A percentile compares a stretch with the other conserved stretches of the same genome.
Conservation (phyloP, 2,329 filamentous ascomycete species). For the Alternaria panax region DNA sequence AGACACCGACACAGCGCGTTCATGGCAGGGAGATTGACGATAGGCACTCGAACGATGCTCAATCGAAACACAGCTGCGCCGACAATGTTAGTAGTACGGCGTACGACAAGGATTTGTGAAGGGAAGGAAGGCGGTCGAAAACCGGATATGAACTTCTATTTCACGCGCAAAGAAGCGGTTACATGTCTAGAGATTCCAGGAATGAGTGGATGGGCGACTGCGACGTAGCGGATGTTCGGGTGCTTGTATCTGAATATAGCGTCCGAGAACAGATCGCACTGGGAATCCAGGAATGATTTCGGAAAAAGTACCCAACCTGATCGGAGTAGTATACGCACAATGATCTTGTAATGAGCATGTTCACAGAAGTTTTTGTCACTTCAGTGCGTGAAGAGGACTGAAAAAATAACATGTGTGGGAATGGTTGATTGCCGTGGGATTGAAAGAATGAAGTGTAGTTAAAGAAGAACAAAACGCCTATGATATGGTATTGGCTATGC, state of each 20-base stretch:
- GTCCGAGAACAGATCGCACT: too few species aligned
- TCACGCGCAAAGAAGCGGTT: too few species aligned
- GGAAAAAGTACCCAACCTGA: background rate
- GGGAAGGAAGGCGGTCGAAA: too few species aligned
- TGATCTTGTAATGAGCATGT: background rate
- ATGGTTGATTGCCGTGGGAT: background rate
- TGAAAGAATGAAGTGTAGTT: background rate
- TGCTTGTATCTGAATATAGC: too few species aligned
- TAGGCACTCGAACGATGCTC: too few species aligned
- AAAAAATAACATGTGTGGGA: background rate
- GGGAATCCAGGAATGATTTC: background rate
- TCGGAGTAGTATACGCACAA: background rate
- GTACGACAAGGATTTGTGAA: too few species aligned
- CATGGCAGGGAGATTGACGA: background rate
- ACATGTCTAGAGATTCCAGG: too few species aligned
- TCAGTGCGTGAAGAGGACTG: background rate
- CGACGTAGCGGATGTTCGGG: too few species aligned
- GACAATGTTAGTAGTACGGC: background rate
- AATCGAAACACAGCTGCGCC: background rate
- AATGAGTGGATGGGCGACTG: too few species aligned
- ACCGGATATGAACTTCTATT: too few species aligned
- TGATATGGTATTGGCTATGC: background rate
- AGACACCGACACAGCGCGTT: background rate
- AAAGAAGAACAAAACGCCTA: background rate
- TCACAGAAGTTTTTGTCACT: background rate